Conservation (phyloP, 768 basidiomycete species). For the Tephrocybe sp. region DNA sequence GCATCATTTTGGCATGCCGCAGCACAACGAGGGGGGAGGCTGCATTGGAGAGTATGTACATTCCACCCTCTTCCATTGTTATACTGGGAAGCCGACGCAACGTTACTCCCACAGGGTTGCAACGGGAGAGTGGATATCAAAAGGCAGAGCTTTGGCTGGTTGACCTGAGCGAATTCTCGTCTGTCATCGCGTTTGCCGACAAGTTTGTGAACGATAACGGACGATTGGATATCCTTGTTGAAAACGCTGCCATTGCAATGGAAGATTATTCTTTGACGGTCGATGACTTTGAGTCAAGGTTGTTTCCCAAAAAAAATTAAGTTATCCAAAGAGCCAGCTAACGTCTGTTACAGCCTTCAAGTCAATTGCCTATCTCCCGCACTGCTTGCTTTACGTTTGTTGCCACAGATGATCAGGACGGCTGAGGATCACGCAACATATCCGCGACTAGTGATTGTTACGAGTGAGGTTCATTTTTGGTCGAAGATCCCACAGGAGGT, state of each 20-base stretch:
- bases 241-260: slow-evolving; percentile 40
- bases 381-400: slow-evolving; percentile 36
- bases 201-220: slow-evolving; percentile 27
- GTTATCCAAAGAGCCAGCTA: neutral
- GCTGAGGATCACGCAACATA: slow-evolving; percentile 26
- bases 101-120: slow-evolving; percentile 25
- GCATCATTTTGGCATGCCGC: no score
- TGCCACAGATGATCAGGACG: slow-evolving; percentile 40
- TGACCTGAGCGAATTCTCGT: slow-evolving; percentile 40
- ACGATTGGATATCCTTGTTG: slow-evolving; percentile 41
- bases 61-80: neutral
- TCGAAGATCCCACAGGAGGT: slow-evolving; percentile 12
- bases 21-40: slow-evolving; percentile 29
- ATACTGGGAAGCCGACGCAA: neutral
- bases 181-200: slow-evolving; percentile 36
- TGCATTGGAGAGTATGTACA: slow-evolving; percentile 31
- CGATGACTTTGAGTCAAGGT: slow-evolving; percentile 49
- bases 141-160: slow-evolving; percentile 35
- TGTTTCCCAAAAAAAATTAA: slow-evolving; percentile 5
- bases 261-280: slow-evolving; percentile 23
- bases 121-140: slow-evolving; percentile 26
- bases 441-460: slow-evolving; percentile 38
- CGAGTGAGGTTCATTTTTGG: slow-evolving; percentile 40
- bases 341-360: slow-evolving; percentile 34
- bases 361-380: slow-evolving; percentile 42